Evolutionary conservation across 768 basidiomycete species (phyloP).

Genomic region (Xerocomellus chrysenteron): DNA sequence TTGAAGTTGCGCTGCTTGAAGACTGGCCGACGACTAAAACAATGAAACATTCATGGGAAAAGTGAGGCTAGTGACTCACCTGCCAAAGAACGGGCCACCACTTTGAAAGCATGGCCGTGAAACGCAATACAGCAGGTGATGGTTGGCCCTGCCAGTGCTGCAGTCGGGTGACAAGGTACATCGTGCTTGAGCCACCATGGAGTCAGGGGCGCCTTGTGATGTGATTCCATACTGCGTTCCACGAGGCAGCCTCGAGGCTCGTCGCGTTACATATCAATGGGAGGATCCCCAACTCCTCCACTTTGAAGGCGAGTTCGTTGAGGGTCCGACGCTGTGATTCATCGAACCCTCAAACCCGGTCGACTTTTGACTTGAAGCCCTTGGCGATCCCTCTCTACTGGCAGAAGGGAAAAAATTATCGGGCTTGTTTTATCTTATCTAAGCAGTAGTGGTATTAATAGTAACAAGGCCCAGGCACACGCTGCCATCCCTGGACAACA

Average conservation of each 20-base stretch:
- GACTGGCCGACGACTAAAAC: no score
- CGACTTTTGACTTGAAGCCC: no score
- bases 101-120: neutral
- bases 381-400: no score
- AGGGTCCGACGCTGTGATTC: no score
- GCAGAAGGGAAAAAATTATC: no score
- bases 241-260: constrained; percentile 22
- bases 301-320: neutral
- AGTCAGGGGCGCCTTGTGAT: neutral
- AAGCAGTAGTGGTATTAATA: neutral
- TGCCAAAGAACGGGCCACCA: no score
- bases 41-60: no score
- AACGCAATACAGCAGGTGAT: neutral
- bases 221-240: neutral
- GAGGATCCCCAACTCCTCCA: neutral
- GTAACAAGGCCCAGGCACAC: neutral
- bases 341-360: no score
- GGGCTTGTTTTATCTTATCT: constrained; percentile 20
- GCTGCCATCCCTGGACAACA: neutral
- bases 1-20: neutral
- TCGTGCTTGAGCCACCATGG: neutral
- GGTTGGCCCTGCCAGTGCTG: neutral
- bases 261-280: neutral
- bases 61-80: no score
- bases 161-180: neutral